Base-by-base conservation (phyloP, 257 asterid species). In the Solanum bulbocastanum region DNA sequence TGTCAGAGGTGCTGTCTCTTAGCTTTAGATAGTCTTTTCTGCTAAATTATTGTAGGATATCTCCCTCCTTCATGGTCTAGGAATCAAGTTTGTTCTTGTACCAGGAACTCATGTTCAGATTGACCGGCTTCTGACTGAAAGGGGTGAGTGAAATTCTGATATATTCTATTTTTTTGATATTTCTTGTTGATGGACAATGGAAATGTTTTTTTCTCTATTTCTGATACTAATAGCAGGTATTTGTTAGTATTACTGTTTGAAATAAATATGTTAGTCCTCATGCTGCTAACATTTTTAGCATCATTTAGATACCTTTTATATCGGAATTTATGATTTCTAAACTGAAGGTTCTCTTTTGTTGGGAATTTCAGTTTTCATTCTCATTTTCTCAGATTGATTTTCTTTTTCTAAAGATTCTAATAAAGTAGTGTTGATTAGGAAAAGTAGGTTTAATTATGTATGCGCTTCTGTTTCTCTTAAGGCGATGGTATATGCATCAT, bases 21-120 rank as follows among this genome's bases (percentile, higher is more conserved):
- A 25, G 5, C 36, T 66, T 66, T 65, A 36, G 5, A 58, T 85
- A 23, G 37, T 74, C 52, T 42, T 18, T 30, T 72, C 16, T 73
- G 35, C 32, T 7, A 49, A 81, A 20, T 6, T 42, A 20, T 84
- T 90, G 89, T 88, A 97, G 99, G 99, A 97, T 89, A 95, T 97
- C 46, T 95, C 99, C 87, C 94, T 96, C 10, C 98, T 97, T 89
- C 99, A 94, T 91, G 98, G 98, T 40, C 90, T 96, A 83, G 99
- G 99, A 88, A 94, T 97, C 93, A 97, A 95, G 87, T 95, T 97
- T 91, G 98, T 97, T 90, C 96, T 97, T 76, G 99, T 97, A 81
- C 98, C 98, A 0, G 99, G 99, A 84, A 94, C 99, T 15, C 99
- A 95, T 87, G 99, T 94, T 40, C 99, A 94, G 92, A 96, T 97